phyloP scores from a whole-genome alignment of 441 rosid species.

The Flueggea neowawraea region DNA sequence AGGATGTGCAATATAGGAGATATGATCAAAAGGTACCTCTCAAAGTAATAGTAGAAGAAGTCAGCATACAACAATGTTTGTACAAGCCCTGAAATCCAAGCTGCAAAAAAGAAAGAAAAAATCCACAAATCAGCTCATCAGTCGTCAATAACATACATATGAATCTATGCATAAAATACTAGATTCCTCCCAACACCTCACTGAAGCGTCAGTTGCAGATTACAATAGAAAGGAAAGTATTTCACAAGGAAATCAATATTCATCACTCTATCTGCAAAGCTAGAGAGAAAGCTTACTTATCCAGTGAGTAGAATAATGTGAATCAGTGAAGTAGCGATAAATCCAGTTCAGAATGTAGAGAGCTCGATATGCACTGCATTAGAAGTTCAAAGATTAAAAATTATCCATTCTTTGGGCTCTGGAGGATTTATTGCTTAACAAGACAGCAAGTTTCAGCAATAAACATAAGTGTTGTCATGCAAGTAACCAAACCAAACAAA shows the following conservation, averaged over 20 bases:
- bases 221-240: too few relatives aligned
- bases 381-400: conserved; percentile 4
- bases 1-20: neutral
- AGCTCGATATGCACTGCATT: conserved; percentile 84
- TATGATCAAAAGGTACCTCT: conserved; percentile 42
- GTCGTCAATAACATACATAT: too few relatives aligned
- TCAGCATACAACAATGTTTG: conserved; percentile 88
- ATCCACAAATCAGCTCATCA: neutral
- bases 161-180: too few relatives aligned
- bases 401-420: too few relatives aligned
- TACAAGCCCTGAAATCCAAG: conserved; percentile 76
- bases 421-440: too few relatives aligned
- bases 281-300: conserved; percentile 49
- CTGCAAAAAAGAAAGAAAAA: conserved; percentile 33
- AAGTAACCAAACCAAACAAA: neutral
- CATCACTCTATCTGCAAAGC: neutral
- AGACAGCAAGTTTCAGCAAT: too few relatives aligned
- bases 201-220: too few relatives aligned
- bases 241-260: too few relatives aligned
- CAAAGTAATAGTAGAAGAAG: conserved; percentile 88
- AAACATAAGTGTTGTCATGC: conserved; percentile 2
- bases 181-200: too few relatives aligned
- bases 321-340: conserved; percentile 82
- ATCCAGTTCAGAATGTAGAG: conserved; percentile 94
- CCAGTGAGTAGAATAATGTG: conserved; percentile 64